Percentiles rank a stretch among this genome's conserved stretches.
Conservation (phyloP, 257 asterid species). For the Galeopsis tetrahit region DNA sequence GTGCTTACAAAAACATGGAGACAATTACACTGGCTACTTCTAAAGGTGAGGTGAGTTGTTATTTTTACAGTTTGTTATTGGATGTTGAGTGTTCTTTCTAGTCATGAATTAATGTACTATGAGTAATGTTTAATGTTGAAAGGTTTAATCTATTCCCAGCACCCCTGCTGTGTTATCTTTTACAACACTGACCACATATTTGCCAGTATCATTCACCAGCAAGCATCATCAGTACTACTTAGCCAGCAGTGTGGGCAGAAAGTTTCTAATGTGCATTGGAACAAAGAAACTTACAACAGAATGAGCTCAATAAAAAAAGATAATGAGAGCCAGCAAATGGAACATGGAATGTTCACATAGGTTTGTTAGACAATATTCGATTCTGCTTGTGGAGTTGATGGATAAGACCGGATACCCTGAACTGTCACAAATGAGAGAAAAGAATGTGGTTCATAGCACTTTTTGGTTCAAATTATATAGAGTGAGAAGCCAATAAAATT, state of each 20-base stretch:
- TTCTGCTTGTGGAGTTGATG: constrained; percentile 18
- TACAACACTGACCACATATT: background rate
- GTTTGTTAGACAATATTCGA: background rate
- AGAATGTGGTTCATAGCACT: constrained; percentile 12
- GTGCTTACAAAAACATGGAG: constrained; percentile 70
- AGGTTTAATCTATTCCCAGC: background rate
- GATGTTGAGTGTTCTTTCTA: constrained; percentile 21
- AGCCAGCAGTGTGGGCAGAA: background rate
- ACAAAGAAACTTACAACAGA: background rate
- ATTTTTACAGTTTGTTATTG: constrained; percentile 25
- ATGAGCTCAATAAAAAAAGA: background rate
- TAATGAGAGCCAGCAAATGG: background rate
- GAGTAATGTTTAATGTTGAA: constrained; percentile 4
- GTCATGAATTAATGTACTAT: constrained; percentile 22
- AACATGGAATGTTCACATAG: background rate
- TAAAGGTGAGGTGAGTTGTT: constrained; percentile 82
- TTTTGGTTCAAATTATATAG: constrained; percentile 9
- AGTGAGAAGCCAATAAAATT: background rate
- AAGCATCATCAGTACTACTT: constrained; percentile 21
- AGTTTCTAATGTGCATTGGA: constrained; percentile 5
- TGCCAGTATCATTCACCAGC: constrained; percentile 1
- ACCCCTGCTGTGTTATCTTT: background rate
- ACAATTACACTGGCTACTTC: constrained; percentile 74
- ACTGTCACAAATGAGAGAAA: constrained; percentile 11
- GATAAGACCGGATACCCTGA: constrained; percentile 8